Percentiles rank a stretch among this genome's conserved stretches.
These are phyloP conservation scores for Volutella citrinella DNA, from an alignment of 2,329 filamentous ascomycete species.

Conservation along the genomic window DNA sequence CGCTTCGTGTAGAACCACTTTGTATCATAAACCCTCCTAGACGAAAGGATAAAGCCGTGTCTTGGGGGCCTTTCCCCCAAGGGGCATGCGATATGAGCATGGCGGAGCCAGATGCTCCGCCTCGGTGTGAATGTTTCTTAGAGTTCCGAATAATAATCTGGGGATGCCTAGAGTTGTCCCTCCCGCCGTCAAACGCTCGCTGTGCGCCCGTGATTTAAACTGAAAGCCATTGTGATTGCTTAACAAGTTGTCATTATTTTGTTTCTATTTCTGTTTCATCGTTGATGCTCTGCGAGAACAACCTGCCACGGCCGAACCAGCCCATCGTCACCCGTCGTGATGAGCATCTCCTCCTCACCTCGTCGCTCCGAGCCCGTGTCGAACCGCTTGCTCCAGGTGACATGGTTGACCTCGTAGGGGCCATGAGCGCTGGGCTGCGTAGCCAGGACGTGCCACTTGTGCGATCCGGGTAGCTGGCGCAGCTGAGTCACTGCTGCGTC, in stretches of 20 bases:
- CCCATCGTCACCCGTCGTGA: conserved; percentile 92
- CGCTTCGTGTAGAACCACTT: conserved; percentile 29
- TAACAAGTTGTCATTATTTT: neutral
- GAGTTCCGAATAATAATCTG: too few species aligned
- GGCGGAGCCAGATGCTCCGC: too few species aligned
- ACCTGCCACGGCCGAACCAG: conserved; percentile 79
- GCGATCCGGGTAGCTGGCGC: conserved; percentile 24
- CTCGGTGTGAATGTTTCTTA: too few species aligned
- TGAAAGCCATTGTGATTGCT: too few species aligned
- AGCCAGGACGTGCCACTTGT: conserved; percentile 69
- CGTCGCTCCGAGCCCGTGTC: conserved; percentile 59
- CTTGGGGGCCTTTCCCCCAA: too few species aligned
- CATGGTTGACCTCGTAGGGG: conserved; percentile 91
- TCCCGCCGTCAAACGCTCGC: neutral
- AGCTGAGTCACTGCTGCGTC: too few species aligned
- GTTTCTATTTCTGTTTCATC: neutral
- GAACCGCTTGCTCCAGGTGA: conserved; percentile 78
- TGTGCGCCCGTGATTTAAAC: neutral
- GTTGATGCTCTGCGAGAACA: too few species aligned
- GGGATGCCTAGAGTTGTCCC: too few species aligned
- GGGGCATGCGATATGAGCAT: too few species aligned
- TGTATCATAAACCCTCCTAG: conserved; percentile 34
- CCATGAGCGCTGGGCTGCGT: conserved; percentile 76
- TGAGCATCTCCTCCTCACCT: conserved; percentile 73
- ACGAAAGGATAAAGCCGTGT: conserved; percentile 21